Evolutionary conservation across 2,329 filamentous ascomycete species (phyloP).

Genomic region (Nothophoma quercina): DNA sequence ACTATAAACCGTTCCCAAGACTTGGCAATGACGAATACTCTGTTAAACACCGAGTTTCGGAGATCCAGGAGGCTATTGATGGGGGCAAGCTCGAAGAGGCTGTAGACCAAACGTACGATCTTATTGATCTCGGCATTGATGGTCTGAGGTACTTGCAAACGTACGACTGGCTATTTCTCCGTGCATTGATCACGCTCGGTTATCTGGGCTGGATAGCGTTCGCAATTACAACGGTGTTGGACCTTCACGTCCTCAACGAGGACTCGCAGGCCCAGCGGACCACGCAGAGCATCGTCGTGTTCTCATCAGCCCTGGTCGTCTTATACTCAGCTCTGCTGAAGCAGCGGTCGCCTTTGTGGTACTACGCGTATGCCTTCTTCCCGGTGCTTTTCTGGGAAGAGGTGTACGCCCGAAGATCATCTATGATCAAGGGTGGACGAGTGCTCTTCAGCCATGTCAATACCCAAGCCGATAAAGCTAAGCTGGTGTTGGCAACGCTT

Average conservation of each 20-base stretch:
- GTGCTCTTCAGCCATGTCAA: slow-evolving; percentile 74
- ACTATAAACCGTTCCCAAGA: slow-evolving; percentile 77
- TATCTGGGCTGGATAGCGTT: slow-evolving; percentile 97
- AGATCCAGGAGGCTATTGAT: slow-evolving; percentile 73
- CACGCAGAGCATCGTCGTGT: slow-evolving; percentile 66
- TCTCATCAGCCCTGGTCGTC: slow-evolving; percentile 76
- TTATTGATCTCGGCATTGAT: slow-evolving; percentile 79
- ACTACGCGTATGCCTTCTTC: slow-evolving; percentile 92
- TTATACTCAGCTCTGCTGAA: slow-evolving; percentile 82
- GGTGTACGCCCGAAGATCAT: slow-evolving; percentile 78
- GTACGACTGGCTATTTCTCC: slow-evolving; percentile 96
- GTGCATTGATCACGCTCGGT: slow-evolving; percentile 85
- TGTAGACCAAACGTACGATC: slow-evolving; percentile 76
- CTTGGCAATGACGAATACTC: slow-evolving; percentile 70
- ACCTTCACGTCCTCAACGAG: slow-evolving; percentile 83
- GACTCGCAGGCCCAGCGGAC: slow-evolving; percentile 70
- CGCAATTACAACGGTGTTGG: slow-evolving; percentile 85
- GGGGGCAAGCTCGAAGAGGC: slow-evolving; percentile 74
- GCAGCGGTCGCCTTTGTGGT: slow-evolving; percentile 80
- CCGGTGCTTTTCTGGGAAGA: slow-evolving; percentile 97
- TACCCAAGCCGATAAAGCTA: slow-evolving; percentile 64
- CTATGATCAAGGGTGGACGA: slow-evolving; percentile 70
- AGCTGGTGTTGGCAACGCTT: slow-evolving; percentile 69
- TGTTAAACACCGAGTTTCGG: slow-evolving; percentile 70
- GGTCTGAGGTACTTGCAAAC: slow-evolving; percentile 94